These are phyloP conservation scores for Didymella segeticola DNA, from an alignment of 2,329 filamentous ascomycete genomes.

Conservation along the genomic window DNA sequence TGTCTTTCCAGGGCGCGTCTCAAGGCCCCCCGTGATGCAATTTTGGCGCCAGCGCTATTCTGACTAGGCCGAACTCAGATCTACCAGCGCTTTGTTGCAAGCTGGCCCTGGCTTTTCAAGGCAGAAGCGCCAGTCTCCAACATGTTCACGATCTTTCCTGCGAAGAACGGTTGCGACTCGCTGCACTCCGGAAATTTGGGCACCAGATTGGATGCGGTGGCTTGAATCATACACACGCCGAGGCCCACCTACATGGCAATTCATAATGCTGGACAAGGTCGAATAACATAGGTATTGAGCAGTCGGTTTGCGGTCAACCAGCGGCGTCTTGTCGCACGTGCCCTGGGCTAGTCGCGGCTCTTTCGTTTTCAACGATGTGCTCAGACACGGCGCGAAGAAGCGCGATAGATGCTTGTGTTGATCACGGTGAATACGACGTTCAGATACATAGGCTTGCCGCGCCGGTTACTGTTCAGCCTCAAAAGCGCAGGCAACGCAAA, in stretches of 20 bases:
- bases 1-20: conserved; percentile 8
- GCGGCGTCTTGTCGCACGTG: conserved; percentile 4
- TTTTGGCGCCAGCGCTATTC: conserved; percentile 16
- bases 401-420: conserved; percentile 8
- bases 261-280: background rate
- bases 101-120: background rate
- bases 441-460: background rate
- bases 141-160: conserved; percentile 6
- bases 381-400: conserved; percentile 1
- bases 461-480: background rate
- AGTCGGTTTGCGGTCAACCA: conserved; percentile 1
- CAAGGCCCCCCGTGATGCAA: conserved; percentile 18
- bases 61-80: conserved; percentile 20
- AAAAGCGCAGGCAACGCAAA: background rate
- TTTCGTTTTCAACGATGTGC: conserved; percentile 1
- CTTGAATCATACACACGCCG: background rate
- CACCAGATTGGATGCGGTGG: background rate
- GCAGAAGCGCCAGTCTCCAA: conserved; percentile 1
- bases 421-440: background rate
- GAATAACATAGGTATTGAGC: background rate
- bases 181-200: conserved; percentile 2
- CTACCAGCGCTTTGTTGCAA: conserved; percentile 2
- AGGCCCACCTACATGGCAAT: background rate
- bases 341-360: conserved; percentile 1
- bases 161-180: background rate